Evolutionary conservation across 257 asterid species (phyloP), one percentile per base, ranked within the genome.

Genomic region (Rehmannia glutinosa): DNA sequence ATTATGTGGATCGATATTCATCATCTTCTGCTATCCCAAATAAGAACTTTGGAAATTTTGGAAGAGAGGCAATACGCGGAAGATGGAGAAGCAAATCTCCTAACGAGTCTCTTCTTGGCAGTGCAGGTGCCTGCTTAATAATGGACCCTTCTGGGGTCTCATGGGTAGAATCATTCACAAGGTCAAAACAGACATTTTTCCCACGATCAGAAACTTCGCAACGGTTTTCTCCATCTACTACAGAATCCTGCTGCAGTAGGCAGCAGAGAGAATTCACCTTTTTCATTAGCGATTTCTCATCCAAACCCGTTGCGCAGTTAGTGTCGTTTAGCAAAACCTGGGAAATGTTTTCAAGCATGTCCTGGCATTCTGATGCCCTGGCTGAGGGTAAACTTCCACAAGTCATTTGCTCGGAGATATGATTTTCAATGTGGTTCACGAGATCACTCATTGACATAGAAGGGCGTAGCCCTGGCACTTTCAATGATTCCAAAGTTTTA

Each of bases 211-310:
- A 68, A 23, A 38, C 78, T 69, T 73, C 82, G 35, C 27, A 23
- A 56, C 2, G 57, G 71, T 66, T 73, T 28, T 75, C 86, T 66
- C 65, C 80, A 13, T 75, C 75, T 57, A 46, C 35, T 25, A 55
- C 61, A 43, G 91, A 81, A 42, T 86, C 91, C 70, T 84, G 93
- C 70, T 84, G 93, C 58, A 90, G 67, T 62, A 92, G 80, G 77
- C 80, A 78, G 75, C 81, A 80, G 23, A 92, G 95, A 20, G 97
- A 92, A 39, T 90, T 75, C 50, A 92, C 97, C 77, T 79, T 84
- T 71, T 83, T 92, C 97, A 92, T 83, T 17, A 92, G 83, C 30
- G 88, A 85, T 47, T 69, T 84, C 71, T 92, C 98, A 55, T 89
- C 98, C 64, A 91, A 78, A 24, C 81, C 82, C 2, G 81, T 43